A percentile compares a stretch with the other conserved stretches of the same genome.
Evolutionary conservation across 257 asterid species (phyloP).

Genomic region (Nicotiana attenuata): DNA sequence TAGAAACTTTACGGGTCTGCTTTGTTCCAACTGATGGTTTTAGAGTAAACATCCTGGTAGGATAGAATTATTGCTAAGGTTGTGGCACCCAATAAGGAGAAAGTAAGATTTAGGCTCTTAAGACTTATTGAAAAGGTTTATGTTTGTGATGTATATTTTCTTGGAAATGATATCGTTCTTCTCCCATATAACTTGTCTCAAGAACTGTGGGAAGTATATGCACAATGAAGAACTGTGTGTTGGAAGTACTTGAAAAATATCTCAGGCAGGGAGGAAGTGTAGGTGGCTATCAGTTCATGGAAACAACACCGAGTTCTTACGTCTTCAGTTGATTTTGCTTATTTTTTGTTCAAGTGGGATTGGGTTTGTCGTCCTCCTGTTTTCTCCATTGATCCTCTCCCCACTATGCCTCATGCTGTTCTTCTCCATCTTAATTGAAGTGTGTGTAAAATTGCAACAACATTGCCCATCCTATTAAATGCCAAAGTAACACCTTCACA

Average conservation of each 20-base stretch:
- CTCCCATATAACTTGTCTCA: neutral
- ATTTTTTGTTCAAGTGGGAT: neutral
- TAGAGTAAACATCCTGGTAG: neutral
- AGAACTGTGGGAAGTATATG: neutral
- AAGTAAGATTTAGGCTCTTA: neutral
- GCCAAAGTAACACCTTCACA: neutral
- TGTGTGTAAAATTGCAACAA: neutral
- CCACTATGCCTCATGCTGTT: neutral
- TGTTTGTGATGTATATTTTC: neutral
- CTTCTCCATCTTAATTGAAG: neutral
- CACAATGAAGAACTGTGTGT: neutral
- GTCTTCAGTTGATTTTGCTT: neutral
- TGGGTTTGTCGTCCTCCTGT: neutral
- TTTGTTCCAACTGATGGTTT: neutral
- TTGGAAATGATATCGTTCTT: neutral
- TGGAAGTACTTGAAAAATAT: conserved; percentile 4
- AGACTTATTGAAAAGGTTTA: neutral
- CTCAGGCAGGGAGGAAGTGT: neutral
- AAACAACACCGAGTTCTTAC: neutral
- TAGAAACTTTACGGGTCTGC: neutral
- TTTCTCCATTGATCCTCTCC: neutral
- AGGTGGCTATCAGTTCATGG: neutral
- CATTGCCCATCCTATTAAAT: neutral
- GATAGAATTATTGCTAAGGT: neutral
- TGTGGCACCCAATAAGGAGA: neutral